phyloP scores from a whole-genome alignment of 768 basidiomycete species.

The Boletus fagicola region DNA sequence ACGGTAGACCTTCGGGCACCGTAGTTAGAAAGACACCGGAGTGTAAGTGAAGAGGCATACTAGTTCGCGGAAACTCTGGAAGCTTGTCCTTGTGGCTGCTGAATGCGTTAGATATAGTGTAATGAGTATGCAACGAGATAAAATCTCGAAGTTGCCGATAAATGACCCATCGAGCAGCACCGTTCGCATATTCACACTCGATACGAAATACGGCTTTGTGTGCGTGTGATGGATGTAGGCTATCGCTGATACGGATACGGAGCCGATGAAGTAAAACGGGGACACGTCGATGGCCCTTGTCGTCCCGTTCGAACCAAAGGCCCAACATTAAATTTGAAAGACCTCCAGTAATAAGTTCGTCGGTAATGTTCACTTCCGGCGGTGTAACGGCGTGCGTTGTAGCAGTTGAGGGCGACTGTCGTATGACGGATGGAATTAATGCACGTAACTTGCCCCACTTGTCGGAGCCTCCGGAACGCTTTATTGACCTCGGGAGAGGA shows the following conservation, averaged over 20 bases:
- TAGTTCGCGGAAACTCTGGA: conserved; percentile 89
- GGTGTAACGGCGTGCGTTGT: conserved; percentile 48
- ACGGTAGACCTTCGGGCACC: conserved; percentile 65
- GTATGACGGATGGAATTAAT: conserved; percentile 55
- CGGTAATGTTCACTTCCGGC: conserved; percentile 67
- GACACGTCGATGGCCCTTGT: conserved; percentile 78
- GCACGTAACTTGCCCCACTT: conserved; percentile 69
- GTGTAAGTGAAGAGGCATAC: conserved; percentile 35
- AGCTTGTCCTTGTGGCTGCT: conserved; percentile 70
- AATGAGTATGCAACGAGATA: conserved; percentile 84
- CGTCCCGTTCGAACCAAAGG: conserved; percentile 86
- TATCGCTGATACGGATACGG: conserved; percentile 83
- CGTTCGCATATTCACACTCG: conserved; percentile 96
- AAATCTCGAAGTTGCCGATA: conserved; percentile 94
- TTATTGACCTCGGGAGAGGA: conserved; percentile 24
- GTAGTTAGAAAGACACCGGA: neutral
- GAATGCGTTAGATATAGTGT: conserved; percentile 79
- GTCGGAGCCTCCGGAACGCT: conserved; percentile 29
- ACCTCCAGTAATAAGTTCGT: conserved; percentile 79
- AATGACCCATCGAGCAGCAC: conserved; percentile 90
- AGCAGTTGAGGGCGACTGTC: conserved; percentile 35
- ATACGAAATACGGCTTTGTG: conserved; percentile 83
- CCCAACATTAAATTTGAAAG: conserved; percentile 75
- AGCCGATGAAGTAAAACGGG: conserved; percentile 76
- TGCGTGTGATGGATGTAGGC: conserved; percentile 74